Conservation (phyloP, 345 rosid species). For the Eucalyptus erythrocorys region DNA sequence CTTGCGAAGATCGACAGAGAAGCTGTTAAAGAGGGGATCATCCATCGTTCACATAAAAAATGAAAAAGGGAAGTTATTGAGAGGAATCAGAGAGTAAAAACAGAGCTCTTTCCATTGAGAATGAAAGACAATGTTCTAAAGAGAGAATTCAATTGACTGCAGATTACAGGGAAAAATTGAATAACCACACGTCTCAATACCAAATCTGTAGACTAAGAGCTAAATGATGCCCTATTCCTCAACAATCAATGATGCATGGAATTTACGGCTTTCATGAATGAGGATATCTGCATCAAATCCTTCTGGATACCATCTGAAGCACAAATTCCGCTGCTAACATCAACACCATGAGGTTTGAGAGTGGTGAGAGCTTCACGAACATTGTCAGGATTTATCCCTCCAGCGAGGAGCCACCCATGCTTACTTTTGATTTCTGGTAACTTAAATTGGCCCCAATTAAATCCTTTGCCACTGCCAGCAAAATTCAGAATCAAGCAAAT, state of each 20-base stretch:
- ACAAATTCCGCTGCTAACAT: conserved; percentile 86
- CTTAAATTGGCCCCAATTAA: conserved; percentile 56
- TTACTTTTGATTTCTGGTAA: conserved; percentile 61
- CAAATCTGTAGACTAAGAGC: neutral
- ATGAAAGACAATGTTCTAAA: neutral
- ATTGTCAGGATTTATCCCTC: conserved; percentile 65
- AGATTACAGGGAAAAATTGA: neutral
- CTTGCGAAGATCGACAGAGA: neutral
- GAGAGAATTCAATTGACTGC: neutral
- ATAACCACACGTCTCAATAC: neutral
- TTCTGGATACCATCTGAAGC: conserved; percentile 52
- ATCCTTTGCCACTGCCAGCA: conserved; percentile 69
- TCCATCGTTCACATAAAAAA: neutral
- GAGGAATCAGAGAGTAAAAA: neutral
- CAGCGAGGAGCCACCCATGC: conserved; percentile 84
- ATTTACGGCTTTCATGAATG: conserved; percentile 43
- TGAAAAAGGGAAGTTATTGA: neutral
- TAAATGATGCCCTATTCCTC: neutral
- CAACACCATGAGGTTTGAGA: conserved; percentile 64
- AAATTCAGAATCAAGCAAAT: neutral
- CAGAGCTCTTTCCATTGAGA: neutral
- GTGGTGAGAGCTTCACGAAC: conserved; percentile 48
- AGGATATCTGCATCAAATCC: conserved; percentile 43
- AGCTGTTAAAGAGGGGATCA: neutral
- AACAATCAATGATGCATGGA: conserved; percentile 25